phyloP scores from a whole-genome alignment of 805 yeast genomes.

The Saccharomycopsis sp. region DNA sequence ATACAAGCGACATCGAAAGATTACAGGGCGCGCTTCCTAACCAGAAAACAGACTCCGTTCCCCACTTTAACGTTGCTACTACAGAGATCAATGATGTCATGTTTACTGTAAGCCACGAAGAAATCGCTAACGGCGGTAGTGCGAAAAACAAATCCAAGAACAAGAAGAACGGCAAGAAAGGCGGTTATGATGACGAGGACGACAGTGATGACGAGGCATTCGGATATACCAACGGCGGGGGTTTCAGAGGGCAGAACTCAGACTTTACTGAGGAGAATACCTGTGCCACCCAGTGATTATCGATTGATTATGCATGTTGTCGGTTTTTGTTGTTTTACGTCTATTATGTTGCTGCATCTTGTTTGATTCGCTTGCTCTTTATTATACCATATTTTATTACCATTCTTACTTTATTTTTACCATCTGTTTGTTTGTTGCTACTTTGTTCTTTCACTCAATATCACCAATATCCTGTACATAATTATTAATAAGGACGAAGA shows the following conservation, averaged over 20 bases:
- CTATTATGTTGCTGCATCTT: too few relatives aligned
- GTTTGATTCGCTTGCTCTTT: not conserved
- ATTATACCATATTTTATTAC: not conserved
- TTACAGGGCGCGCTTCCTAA: slow-evolving; percentile 51
- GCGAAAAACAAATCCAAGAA: not conserved
- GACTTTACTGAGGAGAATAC: slow-evolving; percentile 10
- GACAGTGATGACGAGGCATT: slow-evolving; percentile 17
- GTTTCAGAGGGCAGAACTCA: slow-evolving; percentile 15
- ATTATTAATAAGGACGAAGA: too few relatives aligned
- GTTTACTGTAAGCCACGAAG: slow-evolving; percentile 24
- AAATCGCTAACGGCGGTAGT: slow-evolving; percentile 7
- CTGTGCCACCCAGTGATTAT: slow-evolving; percentile 14
- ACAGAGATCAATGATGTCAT: slow-evolving; percentile 29
- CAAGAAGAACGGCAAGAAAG: slow-evolving; percentile 7
- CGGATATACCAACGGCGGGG: slow-evolving; percentile 23
- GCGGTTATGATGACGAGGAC: slow-evolving; percentile 20
- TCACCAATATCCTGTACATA: not conserved
- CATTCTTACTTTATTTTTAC: not conserved
- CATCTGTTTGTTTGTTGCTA: not conserved
- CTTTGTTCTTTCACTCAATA: not conserved
- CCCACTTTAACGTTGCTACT: slow-evolving; percentile 23
- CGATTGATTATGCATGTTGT: not conserved
- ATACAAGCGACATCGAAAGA: slow-evolving; percentile 53
- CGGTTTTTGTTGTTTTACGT: not conserved
- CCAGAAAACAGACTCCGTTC: slow-evolving; percentile 5